Conservation (phyloP, 2,329 filamentous ascomycete genomes). For the Paracoccidioides brasiliensis region DNA sequence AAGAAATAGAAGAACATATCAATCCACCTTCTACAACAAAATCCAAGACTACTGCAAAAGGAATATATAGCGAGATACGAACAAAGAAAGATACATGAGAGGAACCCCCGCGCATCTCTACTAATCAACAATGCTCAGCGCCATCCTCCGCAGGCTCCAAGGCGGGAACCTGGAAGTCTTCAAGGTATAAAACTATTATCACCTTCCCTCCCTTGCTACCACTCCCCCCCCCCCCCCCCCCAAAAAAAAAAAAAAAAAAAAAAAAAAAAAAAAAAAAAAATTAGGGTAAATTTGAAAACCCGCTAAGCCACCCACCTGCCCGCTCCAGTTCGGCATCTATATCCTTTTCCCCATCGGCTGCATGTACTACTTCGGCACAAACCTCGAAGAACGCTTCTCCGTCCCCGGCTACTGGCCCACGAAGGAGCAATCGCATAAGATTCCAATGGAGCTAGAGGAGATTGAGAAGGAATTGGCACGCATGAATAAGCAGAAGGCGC, state of each 20-base stretch:
- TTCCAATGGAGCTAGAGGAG: conserved; percentile 40
- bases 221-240: conserved; percentile 1
- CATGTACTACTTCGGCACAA: conserved; percentile 99
- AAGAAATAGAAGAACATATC: too few species aligned
- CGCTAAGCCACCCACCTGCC: background rate
- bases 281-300: background rate
- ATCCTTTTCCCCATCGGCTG: conserved; percentile 97
- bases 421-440: conserved; percentile 39
- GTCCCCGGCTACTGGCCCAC: conserved; percentile 92
- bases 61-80: background rate
- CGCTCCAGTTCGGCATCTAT: conserved; percentile 81
- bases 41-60: too few species aligned
- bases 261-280: too few species aligned
- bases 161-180: conserved; percentile 88
- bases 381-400: conserved; percentile 81
- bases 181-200: conserved; percentile 51
- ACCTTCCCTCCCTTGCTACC: background rate
- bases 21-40: too few species aligned
- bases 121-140: conserved; percentile 19
- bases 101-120: background rate
- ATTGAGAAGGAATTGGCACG: conserved; percentile 70
- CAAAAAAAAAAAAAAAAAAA: background rate
- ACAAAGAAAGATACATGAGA: background rate
- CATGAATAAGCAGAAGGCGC: conserved; percentile 41
- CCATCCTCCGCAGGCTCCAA: conserved; percentile 46